phyloP scores from a whole-genome alignment of 176 grass and related monocot genomes.

The Bolboschoenus planiculmis region DNA sequence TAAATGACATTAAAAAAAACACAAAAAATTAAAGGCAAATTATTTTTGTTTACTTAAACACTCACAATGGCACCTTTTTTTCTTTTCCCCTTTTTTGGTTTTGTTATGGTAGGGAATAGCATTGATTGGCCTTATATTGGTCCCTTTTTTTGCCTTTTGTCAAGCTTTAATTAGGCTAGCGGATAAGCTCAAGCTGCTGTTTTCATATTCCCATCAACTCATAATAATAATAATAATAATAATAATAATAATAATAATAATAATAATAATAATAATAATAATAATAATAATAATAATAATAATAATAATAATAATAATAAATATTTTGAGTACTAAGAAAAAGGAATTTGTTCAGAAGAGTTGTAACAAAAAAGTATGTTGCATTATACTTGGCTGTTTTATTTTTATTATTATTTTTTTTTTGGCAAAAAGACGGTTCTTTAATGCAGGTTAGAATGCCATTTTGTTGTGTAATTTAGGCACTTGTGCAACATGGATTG shows the following conservation, averaged over 20 bases:
- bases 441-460: neutral
- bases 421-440: neutral
- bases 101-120: conserved; percentile 11
- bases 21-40: neutral
- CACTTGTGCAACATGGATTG: neutral
- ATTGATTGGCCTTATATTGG: conserved; percentile 6
- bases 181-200: conserved; percentile 11
- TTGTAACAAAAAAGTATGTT: neutral
- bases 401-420: neutral
- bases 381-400: neutral
- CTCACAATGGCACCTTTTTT: neutral
- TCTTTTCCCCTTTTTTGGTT: neutral
- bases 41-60: conserved; percentile 3
- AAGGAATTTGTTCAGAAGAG: neutral
- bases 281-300: neutral
- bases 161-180: conserved; percentile 19
- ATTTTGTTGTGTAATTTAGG: neutral
- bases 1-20: neutral
- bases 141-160: neutral
- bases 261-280: neutral
- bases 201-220: neutral
- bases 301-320: neutral
- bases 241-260: neutral
- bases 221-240: neutral
- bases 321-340: neutral